phyloP scores from a whole-genome alignment of 2,329 filamentous ascomycete species.

The Fusarium denticulatum region DNA sequence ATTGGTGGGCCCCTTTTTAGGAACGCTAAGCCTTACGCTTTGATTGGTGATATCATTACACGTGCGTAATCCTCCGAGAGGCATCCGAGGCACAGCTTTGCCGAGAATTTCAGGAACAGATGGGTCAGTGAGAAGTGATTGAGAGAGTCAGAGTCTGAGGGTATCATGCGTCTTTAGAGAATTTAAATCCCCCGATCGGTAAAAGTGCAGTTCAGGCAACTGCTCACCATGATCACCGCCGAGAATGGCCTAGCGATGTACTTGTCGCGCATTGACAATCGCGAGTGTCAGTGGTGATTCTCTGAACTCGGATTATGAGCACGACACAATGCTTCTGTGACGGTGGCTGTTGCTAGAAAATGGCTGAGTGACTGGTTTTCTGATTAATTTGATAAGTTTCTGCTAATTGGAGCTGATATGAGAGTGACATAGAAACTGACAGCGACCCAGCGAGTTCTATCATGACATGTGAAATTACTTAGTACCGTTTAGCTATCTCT shows the following conservation, averaged over 20 bases:
- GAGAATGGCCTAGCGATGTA: no score
- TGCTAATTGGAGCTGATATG: accelerated
- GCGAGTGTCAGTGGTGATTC: no score
- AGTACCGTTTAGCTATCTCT: background rate
- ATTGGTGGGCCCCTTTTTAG: background rate
- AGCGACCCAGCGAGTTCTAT: background rate
- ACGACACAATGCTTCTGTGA: no score
- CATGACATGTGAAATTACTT: background rate
- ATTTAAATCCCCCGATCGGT: no score
- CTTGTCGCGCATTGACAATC: no score
- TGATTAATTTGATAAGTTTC: no score
- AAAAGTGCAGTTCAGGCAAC: no score
- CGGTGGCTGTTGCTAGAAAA: no score
- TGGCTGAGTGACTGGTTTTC: accelerated
- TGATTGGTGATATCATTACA: background rate
- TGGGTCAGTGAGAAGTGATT: accelerated
- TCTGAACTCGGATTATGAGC: no score
- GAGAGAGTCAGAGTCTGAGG: background rate
- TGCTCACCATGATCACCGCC: no score
- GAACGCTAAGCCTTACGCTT: background rate
- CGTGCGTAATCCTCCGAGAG: background rate
- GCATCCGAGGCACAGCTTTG: background rate
- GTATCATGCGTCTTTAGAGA: no score
- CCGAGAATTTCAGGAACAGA: background rate
- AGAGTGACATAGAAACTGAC: background rate